A percentile compares a stretch with the other conserved stretches of the same genome.
Conservation (phyloP, 345 rosid species). For the Arabidopsis suecica region DNA sequence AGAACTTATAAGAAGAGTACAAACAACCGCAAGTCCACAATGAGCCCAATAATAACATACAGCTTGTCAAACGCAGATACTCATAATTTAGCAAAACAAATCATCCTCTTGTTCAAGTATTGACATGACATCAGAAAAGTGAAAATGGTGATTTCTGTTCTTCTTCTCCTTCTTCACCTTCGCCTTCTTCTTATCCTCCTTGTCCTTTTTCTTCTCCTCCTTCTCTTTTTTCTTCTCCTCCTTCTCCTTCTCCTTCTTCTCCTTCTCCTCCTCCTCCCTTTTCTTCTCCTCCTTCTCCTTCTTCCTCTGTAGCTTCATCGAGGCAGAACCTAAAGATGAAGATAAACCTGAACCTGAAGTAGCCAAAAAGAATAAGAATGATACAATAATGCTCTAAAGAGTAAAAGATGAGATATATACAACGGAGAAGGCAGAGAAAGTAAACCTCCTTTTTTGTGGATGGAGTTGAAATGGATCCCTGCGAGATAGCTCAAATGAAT, state of each 20-base stretch:
- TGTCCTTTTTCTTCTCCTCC: neutral
- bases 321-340: neutral
- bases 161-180: neutral
- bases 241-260: neutral
- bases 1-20: no score
- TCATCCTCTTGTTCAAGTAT: no score
- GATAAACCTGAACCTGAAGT: neutral
- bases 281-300: neutral
- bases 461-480: constrained; percentile 22
- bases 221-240: neutral
- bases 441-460: neutral
- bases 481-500: constrained; percentile 2
- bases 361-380: neutral
- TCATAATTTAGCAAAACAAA: no score
- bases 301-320: neutral
- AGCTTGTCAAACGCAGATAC: no score
- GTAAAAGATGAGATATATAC: neutral
- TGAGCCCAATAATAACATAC: no score
- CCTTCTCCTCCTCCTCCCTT: neutral
- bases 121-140: no score
- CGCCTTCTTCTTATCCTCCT: neutral
- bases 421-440: neutral
- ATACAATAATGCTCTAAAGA: neutral
- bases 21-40: no score
- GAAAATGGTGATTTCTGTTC: no score